Base-by-base conservation (phyloP, 352 stramenopile species). In the Phytopythium mirpurense region DNA sequence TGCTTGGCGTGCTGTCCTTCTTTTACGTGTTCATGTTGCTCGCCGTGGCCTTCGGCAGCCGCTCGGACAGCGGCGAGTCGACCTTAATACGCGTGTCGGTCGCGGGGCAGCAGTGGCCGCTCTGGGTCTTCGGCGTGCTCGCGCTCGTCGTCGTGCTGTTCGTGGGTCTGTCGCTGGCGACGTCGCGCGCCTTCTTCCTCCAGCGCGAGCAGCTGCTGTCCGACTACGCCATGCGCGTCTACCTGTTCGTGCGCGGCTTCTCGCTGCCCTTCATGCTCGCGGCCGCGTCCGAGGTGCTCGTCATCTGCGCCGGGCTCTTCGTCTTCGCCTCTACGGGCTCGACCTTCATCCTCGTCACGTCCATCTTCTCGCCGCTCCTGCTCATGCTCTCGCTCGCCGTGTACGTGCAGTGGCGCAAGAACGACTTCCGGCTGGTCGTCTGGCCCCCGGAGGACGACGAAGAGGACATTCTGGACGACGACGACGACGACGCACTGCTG, bases 81-180 rank as follows among this genome's bases (percentile, higher is more conserved):
- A 23, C 15, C 3, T 68, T 61, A 9, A 73, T 89, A 16, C 67
- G 52, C 2, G 65, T 93, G 0, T 67, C 74, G 0, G 55, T 95
- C 0, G 37, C 82, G 5, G 81, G 76, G 1, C 80, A 93, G 37
- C 42, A 81, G 36, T 93, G 81, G 81, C 78, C 83, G 2, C 57
- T 93, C 2, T 95, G 83, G 83, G 72, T 95, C n/a, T 93, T 95
- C 58, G 85, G 83, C 14, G 79, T 93, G 6, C 58, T 93, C 1
- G 77, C 81, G 9, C 92, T 93, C 53, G 78, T 93, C 36, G 68
- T 93, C 16, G 85, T 93, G 15, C 63, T 93, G 16, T 91, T 93
- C 54, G 70, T 77, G 2, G 83, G 77, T 1, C 62, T 95, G 23
- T 70, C 78, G 14, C 65, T 91, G 3, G 79, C 85, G 4, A 93